These are phyloP conservation scores for Zelonia costaricensis DNA, from an alignment of 208 protist genomes.

Conservation along the genomic window DNA sequence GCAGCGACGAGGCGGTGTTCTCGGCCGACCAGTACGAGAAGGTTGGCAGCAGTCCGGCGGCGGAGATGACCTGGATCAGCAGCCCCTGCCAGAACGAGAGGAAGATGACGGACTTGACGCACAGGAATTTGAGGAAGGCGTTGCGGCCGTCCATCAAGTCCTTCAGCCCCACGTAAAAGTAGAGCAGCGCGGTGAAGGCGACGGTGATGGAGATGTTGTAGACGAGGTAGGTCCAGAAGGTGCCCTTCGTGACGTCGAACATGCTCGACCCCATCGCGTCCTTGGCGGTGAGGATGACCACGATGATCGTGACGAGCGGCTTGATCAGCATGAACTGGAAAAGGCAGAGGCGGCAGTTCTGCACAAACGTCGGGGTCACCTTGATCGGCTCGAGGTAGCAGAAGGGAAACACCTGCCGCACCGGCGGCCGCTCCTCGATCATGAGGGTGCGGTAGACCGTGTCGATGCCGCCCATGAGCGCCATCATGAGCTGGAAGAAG, in stretches of 20 bases:
- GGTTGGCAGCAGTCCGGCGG: slow-evolving; percentile 60
- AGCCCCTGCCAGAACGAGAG: slow-evolving; percentile 94
- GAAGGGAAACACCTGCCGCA: slow-evolving; percentile 82
- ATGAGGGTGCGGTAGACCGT: slow-evolving; percentile 84
- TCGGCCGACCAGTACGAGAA: slow-evolving; percentile 81
- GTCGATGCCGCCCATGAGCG: slow-evolving; percentile 90
- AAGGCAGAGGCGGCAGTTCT: slow-evolving; percentile 84
- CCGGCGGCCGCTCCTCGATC: slow-evolving; percentile 75
- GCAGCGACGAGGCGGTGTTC: slow-evolving; percentile 65
- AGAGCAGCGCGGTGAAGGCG: slow-evolving; percentile 90
- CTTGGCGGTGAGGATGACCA: slow-evolving; percentile 78
- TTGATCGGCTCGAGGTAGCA: slow-evolving; percentile 85
- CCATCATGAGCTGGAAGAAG: slow-evolving; percentile 94
- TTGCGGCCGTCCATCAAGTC: slow-evolving; percentile 90
- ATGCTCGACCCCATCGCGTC: slow-evolving; percentile 71
- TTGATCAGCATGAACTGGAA: slow-evolving; percentile 94
- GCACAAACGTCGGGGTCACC: slow-evolving; percentile 83
- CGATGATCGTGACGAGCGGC: slow-evolving; percentile 80
- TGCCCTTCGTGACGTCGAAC: slow-evolving; percentile 76
- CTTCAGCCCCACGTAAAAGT: slow-evolving; percentile 91
- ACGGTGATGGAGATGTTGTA: slow-evolving; percentile 94
- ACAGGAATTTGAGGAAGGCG: slow-evolving; percentile 92
- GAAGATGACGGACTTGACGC: slow-evolving; percentile 93
- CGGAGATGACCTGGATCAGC: slow-evolving; percentile 80
- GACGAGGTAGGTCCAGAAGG: slow-evolving; percentile 90